Evolutionary conservation across 768 basidiomycete species (phyloP).

Genomic region (Leccinum rimulosum): DNA sequence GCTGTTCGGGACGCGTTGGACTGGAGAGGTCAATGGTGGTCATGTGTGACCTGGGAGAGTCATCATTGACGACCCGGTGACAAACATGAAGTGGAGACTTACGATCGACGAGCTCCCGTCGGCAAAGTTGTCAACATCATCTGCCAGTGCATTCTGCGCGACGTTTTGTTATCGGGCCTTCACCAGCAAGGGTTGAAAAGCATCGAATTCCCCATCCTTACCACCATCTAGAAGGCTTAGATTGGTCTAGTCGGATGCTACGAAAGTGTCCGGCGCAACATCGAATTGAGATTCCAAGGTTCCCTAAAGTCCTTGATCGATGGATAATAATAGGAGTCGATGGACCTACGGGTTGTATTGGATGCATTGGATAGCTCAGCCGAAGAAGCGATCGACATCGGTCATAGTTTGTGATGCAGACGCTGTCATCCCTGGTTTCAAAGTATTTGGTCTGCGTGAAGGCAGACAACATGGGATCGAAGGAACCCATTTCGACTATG

Average conservation of each 20-base stretch:
- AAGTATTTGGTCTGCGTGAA: conserved; percentile 45
- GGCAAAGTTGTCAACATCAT: conserved; percentile 15
- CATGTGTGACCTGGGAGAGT: conserved; percentile 26
- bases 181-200: conserved; percentile 49
- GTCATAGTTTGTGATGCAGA: conserved; percentile 37
- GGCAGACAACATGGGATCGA: conserved; percentile 42
- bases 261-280: conserved; percentile 33
- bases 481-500: conserved; percentile 41
- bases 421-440: conserved; percentile 35
- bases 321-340: neutral
- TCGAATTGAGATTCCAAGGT: conserved; percentile 10
- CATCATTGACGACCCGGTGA: neutral
- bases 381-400: conserved; percentile 41
- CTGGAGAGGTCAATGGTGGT: conserved; percentile 29
- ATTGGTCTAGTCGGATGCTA: conserved; percentile 30
- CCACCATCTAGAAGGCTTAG: conserved; percentile 41
- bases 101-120: conserved; percentile 28
- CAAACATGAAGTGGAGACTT: conserved; percentile 2
- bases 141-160: neutral
- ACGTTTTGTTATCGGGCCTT: conserved; percentile 31
- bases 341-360: conserved; percentile 27
- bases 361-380: conserved; percentile 32
- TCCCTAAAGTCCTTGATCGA: conserved; percentile 5
- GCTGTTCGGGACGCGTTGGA: no score
- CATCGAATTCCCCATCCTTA: conserved; percentile 42